Percentiles rank a stretch among this genome's conserved stretches.
Evolutionary conservation across 2,329 filamentous ascomycete genomes (phyloP).

Genomic region (Penicillium sclerotigenum): DNA sequence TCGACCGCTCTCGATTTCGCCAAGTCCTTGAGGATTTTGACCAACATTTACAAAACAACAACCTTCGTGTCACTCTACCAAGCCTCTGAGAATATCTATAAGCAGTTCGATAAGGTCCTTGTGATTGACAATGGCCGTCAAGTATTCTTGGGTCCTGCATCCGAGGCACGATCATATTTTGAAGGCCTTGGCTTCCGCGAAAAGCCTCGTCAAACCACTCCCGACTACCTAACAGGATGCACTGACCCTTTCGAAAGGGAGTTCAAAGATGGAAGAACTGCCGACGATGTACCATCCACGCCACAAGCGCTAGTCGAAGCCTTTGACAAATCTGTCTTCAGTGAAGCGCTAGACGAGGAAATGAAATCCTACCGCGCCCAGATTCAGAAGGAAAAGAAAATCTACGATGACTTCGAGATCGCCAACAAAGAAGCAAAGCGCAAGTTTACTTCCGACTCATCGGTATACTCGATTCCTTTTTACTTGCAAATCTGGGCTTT

Average conservation of each 20-base stretch:
- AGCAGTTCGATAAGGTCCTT: constrained; percentile 77
- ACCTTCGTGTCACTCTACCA: constrained; percentile 87
- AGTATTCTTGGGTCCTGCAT: constrained; percentile 69
- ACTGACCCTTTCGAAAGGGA: constrained; percentile 81
- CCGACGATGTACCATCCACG: constrained; percentile 64
- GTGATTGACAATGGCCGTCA: constrained; percentile 74
- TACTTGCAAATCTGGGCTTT: constrained; percentile 78
- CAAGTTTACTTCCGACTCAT: constrained; percentile 65
- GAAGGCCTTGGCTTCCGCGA: constrained; percentile 71
- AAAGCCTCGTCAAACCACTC: constrained; percentile 73
- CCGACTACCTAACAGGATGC: constrained; percentile 77
- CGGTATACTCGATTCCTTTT: constrained; percentile 80
- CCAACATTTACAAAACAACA: constrained; percentile 77
- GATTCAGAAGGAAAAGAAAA: constrained; percentile 62
- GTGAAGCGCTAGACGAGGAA: constrained; percentile 58
- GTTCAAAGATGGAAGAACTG: constrained; percentile 65
- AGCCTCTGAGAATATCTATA: constrained; percentile 77
- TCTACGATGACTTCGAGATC: constrained; percentile 71
- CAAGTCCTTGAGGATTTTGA: constrained; percentile 72
- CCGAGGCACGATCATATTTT: constrained; percentile 69
- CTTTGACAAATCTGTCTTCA: constrained; percentile 63
- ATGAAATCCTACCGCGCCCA: constrained; percentile 67
- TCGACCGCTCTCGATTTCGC: constrained; percentile 65
- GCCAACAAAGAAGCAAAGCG: constrained; percentile 78
- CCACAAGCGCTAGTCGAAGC: constrained; percentile 66